Evolutionary conservation across 495 filamentous ascomycete genomes (phyloP).

Genomic region (Penicillium subrubescens): DNA sequence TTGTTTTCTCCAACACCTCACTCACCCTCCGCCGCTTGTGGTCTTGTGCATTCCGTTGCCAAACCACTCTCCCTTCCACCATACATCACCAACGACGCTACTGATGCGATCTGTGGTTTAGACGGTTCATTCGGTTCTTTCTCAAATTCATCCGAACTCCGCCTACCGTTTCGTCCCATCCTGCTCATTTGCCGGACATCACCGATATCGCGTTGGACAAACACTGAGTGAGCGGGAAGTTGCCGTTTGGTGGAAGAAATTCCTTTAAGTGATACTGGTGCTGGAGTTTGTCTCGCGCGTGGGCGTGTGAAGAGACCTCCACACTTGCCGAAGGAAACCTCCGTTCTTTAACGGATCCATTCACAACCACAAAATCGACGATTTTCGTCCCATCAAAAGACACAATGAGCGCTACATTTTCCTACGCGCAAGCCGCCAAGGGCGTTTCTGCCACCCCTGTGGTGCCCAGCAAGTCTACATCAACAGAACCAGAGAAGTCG

Average conservation of each 20-base stretch:
- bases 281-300: conserved; percentile 32
- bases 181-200: background rate
- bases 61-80: conserved; percentile 5
- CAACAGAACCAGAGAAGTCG: conserved; percentile 32
- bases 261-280: conserved; percentile 31
- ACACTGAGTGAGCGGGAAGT: conserved; percentile 29
- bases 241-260: conserved; percentile 35
- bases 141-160: conserved; percentile 3
- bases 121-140: conserved; percentile 12
- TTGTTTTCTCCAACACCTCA: background rate
- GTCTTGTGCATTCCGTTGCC: conserved; percentile 11
- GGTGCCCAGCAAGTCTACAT: conserved; percentile 37
- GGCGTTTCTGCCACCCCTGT: conserved; percentile 55
- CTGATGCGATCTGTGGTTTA: conserved; percentile 40
- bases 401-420: conserved; percentile 58
- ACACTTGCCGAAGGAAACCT: conserved; percentile 27
- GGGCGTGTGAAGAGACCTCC: conserved; percentile 25
- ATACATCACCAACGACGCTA: conserved; percentile 11
- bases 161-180: background rate
- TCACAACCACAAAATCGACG: conserved; percentile 10
- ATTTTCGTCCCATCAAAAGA: conserved; percentile 16
- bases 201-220: conserved; percentile 23
- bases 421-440: conserved; percentile 94
- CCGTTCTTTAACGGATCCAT: conserved; percentile 35
- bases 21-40: conserved; percentile 1